Evolutionary conservation across 306 rosid species (phyloP).

Genomic region (Cucumis sativus): Cucumber_9930_V3 NC_026659.2:4261001-4261500

Average conservation of each 20-base stretch:
- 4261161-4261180: conserved; percentile 49
- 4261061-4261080: neutral
- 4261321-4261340: conserved; percentile 51
- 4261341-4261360: conserved; percentile 38
- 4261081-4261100: neutral
- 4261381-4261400: conserved; percentile 44
- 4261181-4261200: conserved; percentile 49
- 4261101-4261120: conserved; percentile 30
- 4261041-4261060: neutral
- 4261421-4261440: conserved; percentile 48
- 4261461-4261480: conserved; percentile 48
- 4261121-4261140: conserved; percentile 45
- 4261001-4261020: neutral
- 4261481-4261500: conserved; percentile 32
- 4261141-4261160: conserved; percentile 33
- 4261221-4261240: conserved; percentile 54
- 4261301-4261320: conserved; percentile 53
- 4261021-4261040: neutral
- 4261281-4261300: conserved; percentile 47
- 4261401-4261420: conserved; percentile 49
- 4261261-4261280: conserved; percentile 57
- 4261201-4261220: conserved; percentile 46
- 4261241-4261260: conserved; percentile 53
- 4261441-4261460: conserved; percentile 48
- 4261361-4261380: conserved; percentile 41